Evolutionary conservation across 108 stramenopile species (phyloP).

Genomic region (Fistulifera pelliculosa): DNA sequence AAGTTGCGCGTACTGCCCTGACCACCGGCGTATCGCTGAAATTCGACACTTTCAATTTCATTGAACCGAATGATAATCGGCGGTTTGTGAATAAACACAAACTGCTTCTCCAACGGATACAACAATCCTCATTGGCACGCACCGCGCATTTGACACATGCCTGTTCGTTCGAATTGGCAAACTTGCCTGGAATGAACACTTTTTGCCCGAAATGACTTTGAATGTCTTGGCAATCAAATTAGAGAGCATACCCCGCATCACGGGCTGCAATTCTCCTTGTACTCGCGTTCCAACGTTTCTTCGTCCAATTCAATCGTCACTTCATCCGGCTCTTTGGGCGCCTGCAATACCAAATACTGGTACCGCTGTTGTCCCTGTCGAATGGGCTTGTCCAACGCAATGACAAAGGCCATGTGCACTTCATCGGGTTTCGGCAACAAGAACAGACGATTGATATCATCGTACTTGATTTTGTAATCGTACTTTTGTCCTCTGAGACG

Average conservation of each 20-base stretch:
- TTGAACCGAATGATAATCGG: conserved; percentile 94
- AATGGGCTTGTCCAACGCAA: conserved; percentile 94
- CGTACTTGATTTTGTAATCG: conserved; percentile 98
- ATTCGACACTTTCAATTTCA: conserved; percentile 93
- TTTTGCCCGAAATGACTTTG: conserved; percentile 94
- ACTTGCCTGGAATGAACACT: conserved; percentile 95
- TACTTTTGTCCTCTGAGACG: conserved; percentile 90
- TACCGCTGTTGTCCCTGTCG: conserved; percentile 98
- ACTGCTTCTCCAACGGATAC: conserved; percentile 97
- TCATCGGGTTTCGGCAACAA: conserved; percentile 93
- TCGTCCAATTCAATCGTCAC: conserved; percentile 85
- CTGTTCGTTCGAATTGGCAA: conserved; percentile 80
- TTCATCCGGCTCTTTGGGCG: conserved; percentile 73
- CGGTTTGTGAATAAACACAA: conserved; percentile 99
- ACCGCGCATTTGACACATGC: conserved; percentile 81
- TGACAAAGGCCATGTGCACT: conserved; percentile 92
- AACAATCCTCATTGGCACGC: conserved; percentile 94
- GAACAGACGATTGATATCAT: conserved; percentile 91
- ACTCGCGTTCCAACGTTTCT: conserved; percentile 88
- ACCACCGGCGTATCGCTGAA: conserved; percentile 91
- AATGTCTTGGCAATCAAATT: conserved; percentile 97
- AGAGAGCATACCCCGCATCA: conserved; percentile 87
- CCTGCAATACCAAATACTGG: conserved; percentile 93
- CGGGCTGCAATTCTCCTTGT: conserved; percentile 75
- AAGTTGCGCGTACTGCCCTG: conserved; percentile 90